phyloP scores from a whole-genome alignment of 139 green algal species.

The Haematococcus lacustris region DNA sequence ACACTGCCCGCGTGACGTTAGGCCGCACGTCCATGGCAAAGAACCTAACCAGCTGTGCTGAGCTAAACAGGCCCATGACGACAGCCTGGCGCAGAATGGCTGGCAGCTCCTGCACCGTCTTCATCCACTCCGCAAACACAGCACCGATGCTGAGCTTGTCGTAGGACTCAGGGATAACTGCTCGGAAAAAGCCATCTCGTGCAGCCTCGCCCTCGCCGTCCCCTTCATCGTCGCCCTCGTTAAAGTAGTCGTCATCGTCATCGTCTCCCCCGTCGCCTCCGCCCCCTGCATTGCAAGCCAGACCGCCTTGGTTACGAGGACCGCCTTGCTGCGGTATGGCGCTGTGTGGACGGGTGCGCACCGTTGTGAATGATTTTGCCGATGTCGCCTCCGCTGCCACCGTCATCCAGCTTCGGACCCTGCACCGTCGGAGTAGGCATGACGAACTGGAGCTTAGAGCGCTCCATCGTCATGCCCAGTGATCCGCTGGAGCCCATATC shows the following conservation, averaged over 20 bases:
- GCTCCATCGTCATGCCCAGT: conserved; percentile 37
- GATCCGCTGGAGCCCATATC: conserved; percentile 28
- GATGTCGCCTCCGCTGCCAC: conserved; percentile 69
- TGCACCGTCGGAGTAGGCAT: conserved; percentile 40
- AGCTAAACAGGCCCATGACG: conserved; percentile 90
- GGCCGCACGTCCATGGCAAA: conserved; percentile 87
- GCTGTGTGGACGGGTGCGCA: too few relatives aligned
- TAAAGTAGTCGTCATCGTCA: conserved; percentile 45
- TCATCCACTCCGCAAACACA: conserved; percentile 78
- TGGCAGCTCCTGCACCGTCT: conserved; percentile 79
- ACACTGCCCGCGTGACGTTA: conserved; percentile 73
- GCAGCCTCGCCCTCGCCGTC: conserved; percentile 23
- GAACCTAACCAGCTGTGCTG: conserved; percentile 86
- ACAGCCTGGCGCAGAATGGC: conserved; percentile 80
- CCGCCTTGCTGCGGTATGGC: too few relatives aligned
- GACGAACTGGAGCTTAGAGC: conserved; percentile 35
- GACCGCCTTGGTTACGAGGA: too few relatives aligned
- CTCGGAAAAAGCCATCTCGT: conserved; percentile 65
- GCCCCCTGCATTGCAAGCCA: too few relatives aligned
- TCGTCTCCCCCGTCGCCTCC: conserved; percentile 64
- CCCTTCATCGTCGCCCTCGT: conserved; percentile 72
- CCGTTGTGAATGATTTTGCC: conserved; percentile 88
- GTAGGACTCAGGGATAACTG: conserved; percentile 78
- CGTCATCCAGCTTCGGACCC: conserved; percentile 68
- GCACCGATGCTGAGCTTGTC: conserved; percentile 79